These are phyloP conservation scores for Amanita exitialis DNA, from an alignment of 768 basidiomycete genomes.

Conservation along the genomic window DNA sequence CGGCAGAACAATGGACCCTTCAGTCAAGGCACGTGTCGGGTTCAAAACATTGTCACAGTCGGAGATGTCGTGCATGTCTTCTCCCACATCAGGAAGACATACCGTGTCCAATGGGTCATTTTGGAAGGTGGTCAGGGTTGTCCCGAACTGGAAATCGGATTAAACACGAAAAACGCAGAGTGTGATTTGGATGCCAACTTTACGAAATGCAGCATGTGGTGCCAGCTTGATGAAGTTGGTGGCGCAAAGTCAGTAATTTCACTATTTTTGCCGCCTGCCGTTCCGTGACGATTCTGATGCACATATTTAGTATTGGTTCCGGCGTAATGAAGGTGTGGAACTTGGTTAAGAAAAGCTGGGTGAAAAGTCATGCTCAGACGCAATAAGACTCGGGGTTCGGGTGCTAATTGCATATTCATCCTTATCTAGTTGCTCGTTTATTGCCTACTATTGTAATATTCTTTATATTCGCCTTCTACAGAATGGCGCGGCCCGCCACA, in stretches of 20 bases:
- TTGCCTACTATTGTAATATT: neutral
- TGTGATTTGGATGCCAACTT: slow-evolving; percentile 6
- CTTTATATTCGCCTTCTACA: neutral
- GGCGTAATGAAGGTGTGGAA: slow-evolving; percentile 73
- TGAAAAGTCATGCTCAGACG: slow-evolving; percentile 10
- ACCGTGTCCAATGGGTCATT: slow-evolving; percentile 63
- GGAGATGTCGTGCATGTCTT: slow-evolving; percentile 76
- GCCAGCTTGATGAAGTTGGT: slow-evolving; percentile 40
- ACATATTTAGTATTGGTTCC: slow-evolving; percentile 49
- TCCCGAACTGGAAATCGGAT: slow-evolving; percentile 22
- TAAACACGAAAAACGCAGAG: slow-evolving; percentile 12
- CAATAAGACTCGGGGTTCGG: neutral
- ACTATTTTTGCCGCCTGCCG: neutral
- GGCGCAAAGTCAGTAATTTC: slow-evolving; percentile 46
- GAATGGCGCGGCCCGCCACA: neutral
- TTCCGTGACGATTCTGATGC: slow-evolving; percentile 6
- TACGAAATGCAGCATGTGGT: slow-evolving; percentile 34
- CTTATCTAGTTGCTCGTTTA: neutral
- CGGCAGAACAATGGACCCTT: slow-evolving; percentile 5
- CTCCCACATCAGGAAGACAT: slow-evolving; percentile 86
- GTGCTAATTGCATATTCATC: neutral
- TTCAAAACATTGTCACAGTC: slow-evolving; percentile 37
- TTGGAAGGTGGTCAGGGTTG: slow-evolving; percentile 42
- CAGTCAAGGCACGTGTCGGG: slow-evolving; percentile 13
- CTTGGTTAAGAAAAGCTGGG: slow-evolving; percentile 40